Evolutionary conservation across 2,329 filamentous ascomycete genomes (phyloP), one percentile per base, ranked within the genome.

Genomic region (Fusarium tricinctum): DNA sequence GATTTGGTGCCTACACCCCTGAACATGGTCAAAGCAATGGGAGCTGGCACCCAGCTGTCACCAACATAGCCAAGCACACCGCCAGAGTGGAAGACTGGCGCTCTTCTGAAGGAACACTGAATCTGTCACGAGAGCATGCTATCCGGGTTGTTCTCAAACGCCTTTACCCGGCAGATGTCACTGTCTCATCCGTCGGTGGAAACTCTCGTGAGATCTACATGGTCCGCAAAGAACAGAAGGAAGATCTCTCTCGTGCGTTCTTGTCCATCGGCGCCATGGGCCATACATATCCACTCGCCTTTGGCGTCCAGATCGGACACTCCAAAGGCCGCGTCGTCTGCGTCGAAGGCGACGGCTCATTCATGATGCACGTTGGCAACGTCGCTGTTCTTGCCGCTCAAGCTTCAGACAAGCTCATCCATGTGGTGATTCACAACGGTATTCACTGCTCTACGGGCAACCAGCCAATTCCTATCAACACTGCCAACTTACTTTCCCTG

Each of bases 171-270:
- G 38, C 32, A 14, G 57, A 60, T 22, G 43, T 60, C 38, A 60
- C 51, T 30, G 51, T 60, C 17, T 60, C 57, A 10, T 60, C 57
- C 23, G 51, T 57, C 32, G 57, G 57, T 4, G 57, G 43, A 10
- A 60, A 47, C 23, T 60, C 57, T 44, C 51, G 57, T 19, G 57
- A 57, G 38, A 57, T 57, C 15, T 60, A 60, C 30, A 60, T 49
- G 51, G 28, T 60, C 17, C 51, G 57, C 17, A 60, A 60, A 17
- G 57, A 60, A 40, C 56, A 35, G 13, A 56, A 45, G 2, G 57
- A 60, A 30, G 30, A 60, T 30, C 6, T 55, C 6, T 55, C 32
- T 12, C 51, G 32, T 30, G 44, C 51, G 14, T 55, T 55, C 12
- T 22, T 55, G 3, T 55, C 51, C 22, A 55, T 50, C 1, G 51